Base-by-base conservation (phyloP, 768 basidiomycete genomes). In the Cyathus striatus region DNA sequence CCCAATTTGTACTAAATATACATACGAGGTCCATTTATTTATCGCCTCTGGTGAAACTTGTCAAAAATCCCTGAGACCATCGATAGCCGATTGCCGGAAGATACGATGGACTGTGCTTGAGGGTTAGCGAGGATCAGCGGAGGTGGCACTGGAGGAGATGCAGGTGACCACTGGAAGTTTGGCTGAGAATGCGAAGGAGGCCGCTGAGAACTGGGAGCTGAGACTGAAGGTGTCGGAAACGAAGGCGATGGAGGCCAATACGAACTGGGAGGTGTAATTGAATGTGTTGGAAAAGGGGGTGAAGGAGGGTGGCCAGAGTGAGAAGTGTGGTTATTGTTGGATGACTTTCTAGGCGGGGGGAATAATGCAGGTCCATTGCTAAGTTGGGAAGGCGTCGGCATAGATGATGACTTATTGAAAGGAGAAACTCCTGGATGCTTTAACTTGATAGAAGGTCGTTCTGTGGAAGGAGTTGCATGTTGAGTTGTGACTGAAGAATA, bases 331-430 rank as follows among this genome's bases (percentile, higher is more conserved):
- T n/a, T n/a, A n/a, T n/a, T n/a, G n/a, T n/a, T n/a, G n/a, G n/a
- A n/a, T n/a, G n/a, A n/a, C n/a, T n/a, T n/a, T n/a, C n/a, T n/a
- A n/a, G n/a, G n/a, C n/a, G n/a, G n/a, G n/a, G n/a, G n/a, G n/a
- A n/a, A n/a, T n/a, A n/a, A 70, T n/a, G 67, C 64, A 16, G 41
- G 38, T 13, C 68, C 67, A 41, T 69, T 70, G 49, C 65, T 70
- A 3, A 66, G 50, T 43, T 70, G 72, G 1, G 68, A 62, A 1
- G 69, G 72, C 3, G 70, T 69, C 4, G 72, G 69, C 3, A 68
- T 59, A 5, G 67, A 64, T 39, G 65, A 68, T 12, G 50, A 49
- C 13, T 45, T 49, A 16, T 23, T 6, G 32, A 27, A 27, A 16
- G 40, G 26, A 24, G 37, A 33, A 39, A 30, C 38, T 18, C 18